Percentiles rank a stretch among this genome's conserved stretches.
Conservation (phyloP, 225 moss, liverwort and hornwort species). For the Marchantia paleacea region DNA sequence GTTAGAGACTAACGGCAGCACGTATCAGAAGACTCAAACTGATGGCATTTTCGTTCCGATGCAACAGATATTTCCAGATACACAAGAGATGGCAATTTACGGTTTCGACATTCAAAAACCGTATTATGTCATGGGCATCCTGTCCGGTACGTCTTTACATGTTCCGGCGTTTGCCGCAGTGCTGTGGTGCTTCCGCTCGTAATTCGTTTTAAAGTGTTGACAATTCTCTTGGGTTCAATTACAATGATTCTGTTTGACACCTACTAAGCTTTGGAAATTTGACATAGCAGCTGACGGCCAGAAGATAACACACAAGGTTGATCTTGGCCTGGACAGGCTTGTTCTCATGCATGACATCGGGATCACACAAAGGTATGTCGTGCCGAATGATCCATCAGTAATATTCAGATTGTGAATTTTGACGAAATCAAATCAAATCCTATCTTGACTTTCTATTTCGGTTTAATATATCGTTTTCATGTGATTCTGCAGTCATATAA, state of each 20-base stretch:
- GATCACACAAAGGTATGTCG: slow-evolving; percentile 12
- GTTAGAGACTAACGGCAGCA: too few species aligned
- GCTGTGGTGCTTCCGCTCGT: too few species aligned
- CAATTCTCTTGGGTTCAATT: too few species aligned
- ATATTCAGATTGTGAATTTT: too few species aligned
- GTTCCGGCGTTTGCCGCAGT: too few species aligned
- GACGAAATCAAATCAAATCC: too few species aligned
- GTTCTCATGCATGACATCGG: slow-evolving; percentile 17
- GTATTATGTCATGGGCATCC: neutral
- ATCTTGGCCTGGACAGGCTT: slow-evolving; percentile 15
- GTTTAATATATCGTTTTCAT: too few species aligned
- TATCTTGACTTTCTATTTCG: too few species aligned
- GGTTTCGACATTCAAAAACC: slow-evolving; percentile 14
- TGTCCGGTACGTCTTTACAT: neutral
- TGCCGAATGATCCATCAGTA: neutral
- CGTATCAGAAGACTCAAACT: too few species aligned
- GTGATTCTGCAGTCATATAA: slow-evolving; percentile 6
- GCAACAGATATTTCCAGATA: slow-evolving; percentile 5
- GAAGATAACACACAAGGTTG: neutral
- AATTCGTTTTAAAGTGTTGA: too few species aligned
- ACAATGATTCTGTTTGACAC: too few species aligned
- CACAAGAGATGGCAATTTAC: slow-evolving; percentile 7
- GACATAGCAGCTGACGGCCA: slow-evolving; percentile 12
- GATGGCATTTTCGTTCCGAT: neutral
- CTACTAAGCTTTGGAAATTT: too few species aligned